A percentile compares a stretch with the other conserved stretches of the same genome.
Evolutionary conservation across 2,329 filamentous ascomycete genomes (phyloP).

Genomic region (Fusarium zealandicum): DNA sequence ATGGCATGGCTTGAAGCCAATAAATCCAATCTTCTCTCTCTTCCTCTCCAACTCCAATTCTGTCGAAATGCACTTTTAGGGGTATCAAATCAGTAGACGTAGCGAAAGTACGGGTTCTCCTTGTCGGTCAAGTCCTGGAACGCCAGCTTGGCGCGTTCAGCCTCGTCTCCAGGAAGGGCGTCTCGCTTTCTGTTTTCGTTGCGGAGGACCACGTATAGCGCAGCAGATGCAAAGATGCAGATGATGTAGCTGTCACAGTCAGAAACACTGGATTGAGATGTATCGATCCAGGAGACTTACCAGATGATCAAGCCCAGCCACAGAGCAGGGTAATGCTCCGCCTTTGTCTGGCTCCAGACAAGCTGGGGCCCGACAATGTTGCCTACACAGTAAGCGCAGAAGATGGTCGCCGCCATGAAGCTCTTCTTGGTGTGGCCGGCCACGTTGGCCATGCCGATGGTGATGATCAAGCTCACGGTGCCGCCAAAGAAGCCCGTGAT

Average conservation of each 20-base stretch:
- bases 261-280: background rate
- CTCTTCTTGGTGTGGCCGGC: constrained; percentile 81
- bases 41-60: background rate
- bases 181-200: constrained; percentile 64
- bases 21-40: background rate
- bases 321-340: constrained; percentile 72
- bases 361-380: constrained; percentile 80
- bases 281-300: constrained; percentile 42
- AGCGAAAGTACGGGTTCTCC: constrained; percentile 72
- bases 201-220: constrained; percentile 65
- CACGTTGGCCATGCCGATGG: constrained; percentile 68
- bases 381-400: constrained; percentile 77
- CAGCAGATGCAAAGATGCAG: constrained; percentile 63
- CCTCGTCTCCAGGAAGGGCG: constrained; percentile 59
- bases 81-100: constrained; percentile 49
- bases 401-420: constrained; percentile 76
- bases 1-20: background rate
- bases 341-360: constrained; percentile 70
- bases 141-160: constrained; percentile 68
- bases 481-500: constrained; percentile 77
- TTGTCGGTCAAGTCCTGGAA: constrained; percentile 74
- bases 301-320: constrained; percentile 73
- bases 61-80: background rate
- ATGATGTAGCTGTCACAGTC: constrained; percentile 65
- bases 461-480: constrained; percentile 67